Percentiles rank a stretch among this genome's conserved stretches.
Evolutionary conservation across 352 stramenopile species (phyloP).

Genomic region (Phytophthora podocarpi): DNA sequence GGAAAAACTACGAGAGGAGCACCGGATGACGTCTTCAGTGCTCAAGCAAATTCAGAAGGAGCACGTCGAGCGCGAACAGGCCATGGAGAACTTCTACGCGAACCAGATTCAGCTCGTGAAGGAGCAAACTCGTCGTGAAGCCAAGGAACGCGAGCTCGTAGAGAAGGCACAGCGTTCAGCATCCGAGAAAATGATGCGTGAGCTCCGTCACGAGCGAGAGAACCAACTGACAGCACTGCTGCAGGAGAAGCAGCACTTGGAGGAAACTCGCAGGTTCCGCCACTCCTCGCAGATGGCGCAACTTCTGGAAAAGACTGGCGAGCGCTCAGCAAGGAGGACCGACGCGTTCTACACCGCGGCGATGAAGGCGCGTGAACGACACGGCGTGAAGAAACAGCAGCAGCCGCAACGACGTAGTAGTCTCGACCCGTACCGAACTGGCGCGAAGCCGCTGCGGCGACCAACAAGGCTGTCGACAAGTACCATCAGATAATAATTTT

Average conservation of each 20-base stretch:
- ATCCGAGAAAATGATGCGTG: conserved; percentile 70
- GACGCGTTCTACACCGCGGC: conserved; percentile 74
- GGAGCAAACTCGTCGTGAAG: conserved; percentile 63
- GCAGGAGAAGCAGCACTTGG: conserved; percentile 64
- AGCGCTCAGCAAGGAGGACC: conserved; percentile 35
- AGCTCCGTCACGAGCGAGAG: conserved; percentile 67
- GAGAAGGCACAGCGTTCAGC: conserved; percentile 73
- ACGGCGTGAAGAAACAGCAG: conserved; percentile 14
- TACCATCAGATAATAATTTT: conserved; percentile 30
- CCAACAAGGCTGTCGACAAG: conserved; percentile 25
- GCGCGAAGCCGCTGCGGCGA: neutral
- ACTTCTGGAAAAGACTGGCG: conserved; percentile 44
- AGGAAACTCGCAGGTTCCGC: conserved; percentile 62
- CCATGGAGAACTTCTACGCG: conserved; percentile 73
- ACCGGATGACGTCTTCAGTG: conserved; percentile 46
- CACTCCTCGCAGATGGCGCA: conserved; percentile 46
- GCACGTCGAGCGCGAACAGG: conserved; percentile 57
- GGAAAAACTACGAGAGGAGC: conserved; percentile 68
- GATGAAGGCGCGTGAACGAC: conserved; percentile 60
- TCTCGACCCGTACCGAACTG: conserved; percentile 16
- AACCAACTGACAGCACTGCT: conserved; percentile 55
- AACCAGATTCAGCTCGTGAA: conserved; percentile 74
- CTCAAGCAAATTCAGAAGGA: conserved; percentile 70
- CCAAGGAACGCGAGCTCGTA: conserved; percentile 61
- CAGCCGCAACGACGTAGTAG: conserved; percentile 12